Conservation (phyloP, 352 stramenopile genomes). For the Phytophthora hybrid region DNA sequence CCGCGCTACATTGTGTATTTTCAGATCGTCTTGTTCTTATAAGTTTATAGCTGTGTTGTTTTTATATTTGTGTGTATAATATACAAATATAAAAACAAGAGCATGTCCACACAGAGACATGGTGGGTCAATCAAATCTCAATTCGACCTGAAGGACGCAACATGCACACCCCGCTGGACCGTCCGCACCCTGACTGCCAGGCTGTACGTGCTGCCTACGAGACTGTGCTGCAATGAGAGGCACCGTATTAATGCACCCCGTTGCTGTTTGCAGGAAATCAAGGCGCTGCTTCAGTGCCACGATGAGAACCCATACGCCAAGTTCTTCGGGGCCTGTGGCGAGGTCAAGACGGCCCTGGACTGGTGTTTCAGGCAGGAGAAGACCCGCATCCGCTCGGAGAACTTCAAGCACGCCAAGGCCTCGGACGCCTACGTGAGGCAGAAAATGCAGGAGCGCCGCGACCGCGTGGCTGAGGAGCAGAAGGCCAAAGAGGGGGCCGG, state of each 20-base stretch:
- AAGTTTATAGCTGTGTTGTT: too few species aligned
- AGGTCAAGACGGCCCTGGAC: slow-evolving; percentile 79
- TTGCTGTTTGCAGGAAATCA: slow-evolving; percentile 64
- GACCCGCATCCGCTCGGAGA: slow-evolving; percentile 62
- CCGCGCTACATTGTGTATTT: too few species aligned
- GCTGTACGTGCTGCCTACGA: slow-evolving; percentile 46
- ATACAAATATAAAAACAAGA: too few species aligned
- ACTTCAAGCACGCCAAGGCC: slow-evolving; percentile 68
- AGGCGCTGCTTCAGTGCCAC: slow-evolving; percentile 73
- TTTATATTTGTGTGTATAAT: too few species aligned
- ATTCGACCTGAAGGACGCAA: slow-evolving; percentile 19
- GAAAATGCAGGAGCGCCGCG: slow-evolving; percentile 78
- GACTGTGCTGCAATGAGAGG: neutral
- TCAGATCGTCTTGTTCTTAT: too few species aligned
- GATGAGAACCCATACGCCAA: slow-evolving; percentile 80
- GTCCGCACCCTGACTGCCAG: slow-evolving; percentile 84
- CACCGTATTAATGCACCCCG: neutral
- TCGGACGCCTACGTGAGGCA: slow-evolving; percentile 78
- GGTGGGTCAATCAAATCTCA: slow-evolving; percentile 4
- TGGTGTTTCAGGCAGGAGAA: slow-evolving; percentile 85
- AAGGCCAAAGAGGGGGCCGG: slow-evolving; percentile 28
- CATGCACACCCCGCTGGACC: slow-evolving; percentile 87
- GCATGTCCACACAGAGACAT: too few species aligned
- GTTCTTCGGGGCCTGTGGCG: slow-evolving; percentile 79
- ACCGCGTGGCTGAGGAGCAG: slow-evolving; percentile 45